Evolutionary conservation across 495 filamentous ascomycete genomes (phyloP), one percentile per base, ranked within the genome.

Genomic region (Cairneyella variabilis): DNA sequence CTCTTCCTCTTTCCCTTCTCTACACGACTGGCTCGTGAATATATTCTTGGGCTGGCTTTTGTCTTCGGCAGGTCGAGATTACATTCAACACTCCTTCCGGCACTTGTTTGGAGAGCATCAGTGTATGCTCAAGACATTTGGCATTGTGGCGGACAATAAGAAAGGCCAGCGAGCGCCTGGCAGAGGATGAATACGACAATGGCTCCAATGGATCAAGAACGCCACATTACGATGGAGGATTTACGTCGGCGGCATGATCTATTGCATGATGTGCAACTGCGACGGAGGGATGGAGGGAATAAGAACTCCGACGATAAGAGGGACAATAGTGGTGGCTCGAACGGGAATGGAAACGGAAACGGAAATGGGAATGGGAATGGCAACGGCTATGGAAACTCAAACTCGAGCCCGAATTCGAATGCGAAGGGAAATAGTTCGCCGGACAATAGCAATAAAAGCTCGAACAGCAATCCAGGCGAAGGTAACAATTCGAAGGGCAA

Each of bases 1-100:
- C 60, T 63, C 53, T 64, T 61, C 53, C 58, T 62, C 50, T 60
- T 28, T 62, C 55, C 51, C 18, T 56, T 54, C 41, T 50, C 56
- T 28, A 32, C 56, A 57, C 55, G 53, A 46, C 60, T 59, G 58
- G 63, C 43, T 60, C 57, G 57, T 61, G 56, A 42, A 21, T 57
- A 23, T 28, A 22, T 55, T 59, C 48, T 57, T 58, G 12, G 20
- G 44, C 32, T 58, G 42, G 30, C 25, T 53, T 27, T 55, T 54
- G 10, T 48, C 25, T 40, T 21, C 21, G 20, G 20, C 36, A 23
- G 20, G 23, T 49, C 18, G 51, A 49, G 47, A 21, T 46, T 34
- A n/a, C n/a, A n/a, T n/a, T n/a, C n/a, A n/a, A n/a, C n/a, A n/a
- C n/a, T n/a, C n/a, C n/a, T n/a, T n/a, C n/a, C n/a, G n/a, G n/a